phyloP scores from a whole-genome alignment of 2,329 filamentous ascomycete genomes.

The Sporothrix luriei region DNA sequence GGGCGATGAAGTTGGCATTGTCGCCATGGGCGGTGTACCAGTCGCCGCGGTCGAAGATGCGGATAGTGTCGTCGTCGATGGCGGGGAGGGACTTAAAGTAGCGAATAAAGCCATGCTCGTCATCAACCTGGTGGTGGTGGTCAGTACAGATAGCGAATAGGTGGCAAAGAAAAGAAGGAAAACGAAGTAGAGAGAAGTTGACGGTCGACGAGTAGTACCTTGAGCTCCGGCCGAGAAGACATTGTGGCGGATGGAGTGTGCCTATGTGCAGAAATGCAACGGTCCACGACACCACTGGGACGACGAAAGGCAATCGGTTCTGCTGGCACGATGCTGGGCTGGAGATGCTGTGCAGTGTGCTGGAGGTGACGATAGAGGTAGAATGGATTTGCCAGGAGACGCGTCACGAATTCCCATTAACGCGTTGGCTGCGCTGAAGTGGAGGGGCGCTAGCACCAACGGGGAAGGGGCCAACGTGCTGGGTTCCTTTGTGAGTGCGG shows the following conservation, averaged over 20 bases:
- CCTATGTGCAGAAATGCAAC: background rate
- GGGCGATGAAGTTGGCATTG: constrained; percentile 80
- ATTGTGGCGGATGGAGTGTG: constrained; percentile 49
- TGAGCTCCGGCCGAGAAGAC: constrained; percentile 72
- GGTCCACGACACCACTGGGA: background rate
- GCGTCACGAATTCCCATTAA: constrained; percentile 35
- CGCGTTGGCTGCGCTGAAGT: constrained; percentile 28
- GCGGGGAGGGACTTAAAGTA: constrained; percentile 86
- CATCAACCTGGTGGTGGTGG: constrained; percentile 69
- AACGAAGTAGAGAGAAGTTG: constrained; percentile 18
- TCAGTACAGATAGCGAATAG: too few relatives aligned
- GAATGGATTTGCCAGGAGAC: constrained; percentile 25
- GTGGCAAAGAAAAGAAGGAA: background rate
- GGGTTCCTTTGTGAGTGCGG: background rate
- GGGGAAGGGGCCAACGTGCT: background rate
- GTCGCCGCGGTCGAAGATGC: constrained; percentile 91
- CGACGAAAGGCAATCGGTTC: background rate
- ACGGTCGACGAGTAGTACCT: constrained; percentile 50
- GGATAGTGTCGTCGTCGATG: constrained; percentile 72
- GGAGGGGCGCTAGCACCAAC: constrained; percentile 25
- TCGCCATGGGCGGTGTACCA: constrained; percentile 94
- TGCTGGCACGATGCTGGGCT: constrained; percentile 1
- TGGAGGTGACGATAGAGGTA: background rate
- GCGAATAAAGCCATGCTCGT: constrained; percentile 94
- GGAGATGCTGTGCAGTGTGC: background rate